Evolutionary conservation across 2,329 filamentous ascomycete genomes (phyloP), one percentile per base, ranked within the genome.

Genomic region (Scedosporium aurantiacum): DNA sequence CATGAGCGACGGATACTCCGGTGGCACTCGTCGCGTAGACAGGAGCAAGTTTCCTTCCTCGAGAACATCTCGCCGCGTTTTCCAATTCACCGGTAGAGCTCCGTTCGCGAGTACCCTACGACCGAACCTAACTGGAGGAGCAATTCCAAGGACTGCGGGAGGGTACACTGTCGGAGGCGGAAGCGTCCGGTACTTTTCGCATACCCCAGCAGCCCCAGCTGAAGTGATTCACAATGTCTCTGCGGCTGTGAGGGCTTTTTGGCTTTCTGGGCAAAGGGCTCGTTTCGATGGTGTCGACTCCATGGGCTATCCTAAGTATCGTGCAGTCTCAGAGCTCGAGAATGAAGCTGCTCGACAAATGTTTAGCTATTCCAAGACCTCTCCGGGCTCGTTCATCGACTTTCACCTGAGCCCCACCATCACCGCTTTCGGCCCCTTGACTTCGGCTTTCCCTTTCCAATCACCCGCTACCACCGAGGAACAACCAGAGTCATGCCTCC

Each of bases 161-260:
- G 94, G 94, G n/a, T 99, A 99, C 71, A 81, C 81, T 65, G 76
- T 90, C 45, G 75, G 81, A 61, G 90, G 89, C 66, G 61, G 58
- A 12, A 60, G 63, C 32, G 89, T 86, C 25, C 83, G 93, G 66
- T 93, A 93, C 77, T 97, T 97, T 76, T 95, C 91, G 1, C 92
- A 97, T 75, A 84, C 86, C 0, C 91, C 93, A 1, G 88, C 90
- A 8, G 84, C 87, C 6, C 91, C 91, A 45, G 91, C 92, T 1
- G 90, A 97, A 72, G 91, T 97, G 56, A 84, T 97, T 59, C 89
- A 94, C 73, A 96, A 96, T 74, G 93, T 97, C n/a, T 96, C 91
- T 12, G 87, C 91, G 67, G 94, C 91, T 4, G 87, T 97, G 69
- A 86, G 94, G 60, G 92, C 91, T 12, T 97, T 99, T 75, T 88